These are phyloP conservation scores for Fomes fomentarius DNA, from an alignment of 1,284 basidiomycete genomes.

Conservation along the genomic window DNA sequence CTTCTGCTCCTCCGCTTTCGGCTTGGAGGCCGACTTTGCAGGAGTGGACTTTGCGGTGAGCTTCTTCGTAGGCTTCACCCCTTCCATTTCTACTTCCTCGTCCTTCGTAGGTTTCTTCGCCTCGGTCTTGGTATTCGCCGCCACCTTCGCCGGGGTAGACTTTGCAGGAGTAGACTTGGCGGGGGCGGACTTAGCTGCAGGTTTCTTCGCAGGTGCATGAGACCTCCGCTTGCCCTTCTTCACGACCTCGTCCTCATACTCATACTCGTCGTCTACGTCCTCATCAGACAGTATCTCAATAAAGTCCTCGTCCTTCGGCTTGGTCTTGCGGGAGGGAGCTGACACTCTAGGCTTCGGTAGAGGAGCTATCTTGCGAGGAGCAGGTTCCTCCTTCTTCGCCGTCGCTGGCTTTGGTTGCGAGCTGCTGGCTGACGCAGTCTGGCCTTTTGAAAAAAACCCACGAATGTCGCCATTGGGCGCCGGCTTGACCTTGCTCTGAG, in stretches of 20 bases:
- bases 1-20: conserved; percentile 19
- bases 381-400: conserved; percentile 2
- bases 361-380: conserved; percentile 11
- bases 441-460: conserved; percentile 43
- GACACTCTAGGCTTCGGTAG: conserved; percentile 2
- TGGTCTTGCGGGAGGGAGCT: conserved; percentile 20
- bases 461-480: conserved; percentile 45
- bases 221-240: conserved; percentile 31
- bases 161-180: conserved; percentile 27
- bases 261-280: conserved; percentile 28
- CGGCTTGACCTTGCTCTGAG: conserved; percentile 23
- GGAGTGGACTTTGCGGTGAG: conserved; percentile 23
- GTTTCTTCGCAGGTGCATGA: conserved; percentile 23
- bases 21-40: conserved; percentile 24
- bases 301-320: conserved; percentile 30
- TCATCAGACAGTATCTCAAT: conserved; percentile 26
- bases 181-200: conserved; percentile 21
- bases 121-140: conserved; percentile 22
- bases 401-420: conserved; percentile 15
- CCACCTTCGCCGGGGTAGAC: too few relatives aligned
- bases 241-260: conserved; percentile 33
- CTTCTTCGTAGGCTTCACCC: conserved; percentile 8
- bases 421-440: conserved; percentile 12
- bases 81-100: conserved; percentile 2
- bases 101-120: conserved; percentile 22